A percentile compares a stretch with the other conserved stretches of the same genome.
These are phyloP conservation scores for Alternaria ventricosa DNA, from an alignment of 2,329 filamentous ascomycete genomes.

Conservation along the genomic window DNA sequence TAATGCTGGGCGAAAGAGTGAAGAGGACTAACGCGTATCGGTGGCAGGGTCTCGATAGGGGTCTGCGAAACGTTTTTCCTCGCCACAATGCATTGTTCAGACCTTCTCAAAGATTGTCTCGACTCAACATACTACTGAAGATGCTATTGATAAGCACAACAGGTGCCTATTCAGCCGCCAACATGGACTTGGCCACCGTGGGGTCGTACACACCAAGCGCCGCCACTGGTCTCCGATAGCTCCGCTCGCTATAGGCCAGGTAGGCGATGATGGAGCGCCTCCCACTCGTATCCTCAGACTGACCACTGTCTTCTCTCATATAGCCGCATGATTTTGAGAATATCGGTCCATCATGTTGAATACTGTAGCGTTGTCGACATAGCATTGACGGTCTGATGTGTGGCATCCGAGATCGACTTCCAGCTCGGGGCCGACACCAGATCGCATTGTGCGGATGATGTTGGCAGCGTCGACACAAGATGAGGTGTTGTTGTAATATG, in stretches of 20 bases:
- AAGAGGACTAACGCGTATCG: neutral
- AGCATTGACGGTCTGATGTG: constrained; percentile 47
- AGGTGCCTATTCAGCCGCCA: neutral
- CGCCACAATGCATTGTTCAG: neutral
- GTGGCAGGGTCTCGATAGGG: neutral
- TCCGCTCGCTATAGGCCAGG: neutral
- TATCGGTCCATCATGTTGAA: constrained; percentile 57
- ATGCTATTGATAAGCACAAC: neutral
- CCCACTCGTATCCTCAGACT: neutral
- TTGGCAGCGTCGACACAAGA: constrained; percentile 53
- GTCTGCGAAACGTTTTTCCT: neutral
- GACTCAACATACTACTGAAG: neutral
- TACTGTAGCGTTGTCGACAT: constrained; percentile 52
- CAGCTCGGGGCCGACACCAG: constrained; percentile 46
- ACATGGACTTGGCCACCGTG: neutral
- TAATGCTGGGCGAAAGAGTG: neutral
- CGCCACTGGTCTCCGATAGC: constrained; percentile 5
- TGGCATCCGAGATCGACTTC: constrained; percentile 52
- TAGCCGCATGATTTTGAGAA: constrained; percentile 26
- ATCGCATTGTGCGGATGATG: constrained; percentile 54
- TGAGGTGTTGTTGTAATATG: constrained; percentile 37
- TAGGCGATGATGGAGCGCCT: neutral
- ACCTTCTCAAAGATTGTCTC: neutral
- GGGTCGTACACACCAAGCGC: neutral
- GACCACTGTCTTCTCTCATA: constrained; percentile 12